These are phyloP conservation scores for Pichia sporocuriosa DNA, from an alignment of 805 yeast genomes.

Conservation along the genomic window DNA sequence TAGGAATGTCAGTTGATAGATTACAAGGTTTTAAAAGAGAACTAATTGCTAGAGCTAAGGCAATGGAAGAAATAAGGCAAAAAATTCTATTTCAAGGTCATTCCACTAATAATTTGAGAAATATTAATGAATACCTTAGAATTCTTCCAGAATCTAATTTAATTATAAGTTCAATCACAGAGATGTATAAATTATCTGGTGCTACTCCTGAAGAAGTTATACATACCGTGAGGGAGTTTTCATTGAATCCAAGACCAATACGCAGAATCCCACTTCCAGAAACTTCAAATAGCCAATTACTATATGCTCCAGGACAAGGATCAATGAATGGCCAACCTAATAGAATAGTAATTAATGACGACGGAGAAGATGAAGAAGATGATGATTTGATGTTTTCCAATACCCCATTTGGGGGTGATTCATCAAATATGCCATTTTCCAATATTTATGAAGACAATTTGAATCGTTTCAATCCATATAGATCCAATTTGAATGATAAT, in stretches of 20 bases:
- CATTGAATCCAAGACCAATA: slow-evolving; percentile 3
- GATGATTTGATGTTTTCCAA: too few species aligned
- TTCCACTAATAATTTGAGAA: neutral
- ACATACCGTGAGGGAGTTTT: slow-evolving; percentile 4
- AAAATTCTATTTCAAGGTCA: neutral
- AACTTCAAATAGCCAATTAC: neutral
- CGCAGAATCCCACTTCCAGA: neutral
- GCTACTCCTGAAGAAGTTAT: neutral
- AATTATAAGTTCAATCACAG: slow-evolving; percentile 9
- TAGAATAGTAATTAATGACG: slow-evolving; percentile 2
- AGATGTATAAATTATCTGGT: slow-evolving; percentile 8
- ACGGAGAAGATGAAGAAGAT: slow-evolving; percentile 9
- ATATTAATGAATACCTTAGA: neutral
- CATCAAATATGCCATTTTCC: slow-evolving; percentile 10
- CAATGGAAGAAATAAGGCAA: slow-evolving; percentile 7
- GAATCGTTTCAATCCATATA: slow-evolving; percentile 5
- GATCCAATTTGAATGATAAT: slow-evolving; percentile 16
- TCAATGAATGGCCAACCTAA: neutral
- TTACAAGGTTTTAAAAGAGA: slow-evolving; percentile 4
- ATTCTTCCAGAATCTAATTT: slow-evolving; percentile 4
- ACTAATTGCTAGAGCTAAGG: slow-evolving; percentile 1
- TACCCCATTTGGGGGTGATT: too few species aligned
- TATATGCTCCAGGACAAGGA: neutral
- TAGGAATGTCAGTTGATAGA: slow-evolving; percentile 3
- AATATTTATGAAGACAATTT: slow-evolving; percentile 5